Evolutionary conservation across 129 eudicot genomes (phyloP), one percentile per base, ranked within the genome.

Genomic region (Lactuca saligna): DNA sequence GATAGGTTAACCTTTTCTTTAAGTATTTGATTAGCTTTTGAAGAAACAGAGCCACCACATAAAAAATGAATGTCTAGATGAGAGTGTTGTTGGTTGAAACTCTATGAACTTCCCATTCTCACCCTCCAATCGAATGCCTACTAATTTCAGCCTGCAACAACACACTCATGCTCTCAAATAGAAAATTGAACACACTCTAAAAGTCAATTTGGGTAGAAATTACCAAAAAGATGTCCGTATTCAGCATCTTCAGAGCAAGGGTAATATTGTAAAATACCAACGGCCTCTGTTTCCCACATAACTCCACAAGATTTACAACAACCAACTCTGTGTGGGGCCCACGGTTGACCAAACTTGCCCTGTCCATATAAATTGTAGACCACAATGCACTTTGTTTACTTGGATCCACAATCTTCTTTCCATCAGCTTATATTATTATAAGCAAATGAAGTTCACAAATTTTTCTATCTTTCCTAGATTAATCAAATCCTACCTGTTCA

Each of bases 21-120:
- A n/a, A n/a, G n/a, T n/a, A n/a, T n/a, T n/a, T n/a, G n/a, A n/a
- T n/a, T n/a, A n/a, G n/a, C n/a, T n/a, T n/a, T n/a, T n/a, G n/a
- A n/a, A n/a, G n/a, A n/a, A n/a, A n/a, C n/a, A n/a, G n/a, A n/a
- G n/a, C n/a, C n/a, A n/a, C n/a, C n/a, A n/a, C n/a, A n/a, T n/a
- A n/a, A n/a, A n/a, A n/a, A n/a, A n/a, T n/a, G n/a, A n/a, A n/a
- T n/a, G n/a, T n/a, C n/a, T n/a, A n/a, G n/a, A n/a, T n/a, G n/a
- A n/a, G n/a, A n/a, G n/a, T n/a, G n/a, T n/a, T n/a, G n/a, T n/a
- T n/a, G n/a, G n/a, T n/a, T n/a, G n/a, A 80, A 66, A 91, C 84
- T 66, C 90, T 64, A 61, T 91, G 85, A 72, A 91, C 83, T 75
- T 91, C 95, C 91, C 97, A 91, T 75, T 87, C 91, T 5, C 91